Conservation (phyloP, 2,329 filamentous ascomycete species). For the Neofusicoccum cordaticola region DNA sequence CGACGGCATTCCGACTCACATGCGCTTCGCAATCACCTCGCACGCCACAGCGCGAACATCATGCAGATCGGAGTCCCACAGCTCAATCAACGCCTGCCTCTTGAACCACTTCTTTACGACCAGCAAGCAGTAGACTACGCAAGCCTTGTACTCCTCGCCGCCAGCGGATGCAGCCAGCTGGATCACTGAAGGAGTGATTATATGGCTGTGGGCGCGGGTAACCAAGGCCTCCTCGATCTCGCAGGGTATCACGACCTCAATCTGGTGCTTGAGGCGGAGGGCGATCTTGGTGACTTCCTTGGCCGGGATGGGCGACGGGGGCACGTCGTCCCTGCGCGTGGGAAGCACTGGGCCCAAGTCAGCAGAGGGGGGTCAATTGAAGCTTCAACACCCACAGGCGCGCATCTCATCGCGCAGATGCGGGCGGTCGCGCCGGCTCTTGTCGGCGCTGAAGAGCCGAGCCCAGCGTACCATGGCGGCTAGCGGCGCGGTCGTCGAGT, state of each 20-base stretch:
- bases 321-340: conserved; percentile 55
- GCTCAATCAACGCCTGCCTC: conserved; percentile 72
- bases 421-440: conserved; percentile 34
- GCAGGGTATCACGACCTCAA: conserved; percentile 86
- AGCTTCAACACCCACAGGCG: conserved; percentile 28
- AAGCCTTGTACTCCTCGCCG: conserved; percentile 68
- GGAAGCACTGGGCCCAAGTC: conserved; percentile 59
- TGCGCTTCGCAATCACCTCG: conserved; percentile 84
- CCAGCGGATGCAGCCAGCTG: conserved; percentile 79
- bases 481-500: not conserved
- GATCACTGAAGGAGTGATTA: conserved; percentile 80
- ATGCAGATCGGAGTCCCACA: conserved; percentile 90
- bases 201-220: conserved; percentile 74
- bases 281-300: conserved; percentile 85
- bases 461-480: conserved; percentile 39
- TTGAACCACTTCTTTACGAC: conserved; percentile 75
- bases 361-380: not conserved
- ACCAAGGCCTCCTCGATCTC: conserved; percentile 76
- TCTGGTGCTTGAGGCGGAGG: conserved; percentile 82
- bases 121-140: conserved; percentile 80
- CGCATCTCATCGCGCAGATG: conserved; percentile 42
- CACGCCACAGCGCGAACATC: conserved; percentile 75
- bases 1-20: conserved; percentile 39
- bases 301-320: conserved; percentile 68
- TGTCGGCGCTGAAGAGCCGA: conserved; percentile 35